Evolutionary conservation across 2,329 filamentous ascomycete genomes (phyloP).

Genomic region (Phialophora macrospora): DNA sequence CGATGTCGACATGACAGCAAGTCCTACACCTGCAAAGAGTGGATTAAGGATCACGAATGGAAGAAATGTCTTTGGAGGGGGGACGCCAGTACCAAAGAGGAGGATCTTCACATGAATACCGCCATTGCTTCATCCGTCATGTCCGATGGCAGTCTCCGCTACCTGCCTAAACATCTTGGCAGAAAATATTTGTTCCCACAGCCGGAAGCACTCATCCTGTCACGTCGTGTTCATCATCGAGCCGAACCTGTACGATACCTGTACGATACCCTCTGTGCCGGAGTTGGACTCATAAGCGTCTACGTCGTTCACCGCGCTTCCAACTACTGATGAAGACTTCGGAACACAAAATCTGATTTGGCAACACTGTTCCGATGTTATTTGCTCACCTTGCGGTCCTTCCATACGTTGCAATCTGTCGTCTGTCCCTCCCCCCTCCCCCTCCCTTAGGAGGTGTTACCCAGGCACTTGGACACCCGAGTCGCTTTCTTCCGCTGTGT

Average conservation of each 20-base stretch:
- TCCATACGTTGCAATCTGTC: not conserved
- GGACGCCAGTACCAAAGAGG: slow-evolving; percentile 22
- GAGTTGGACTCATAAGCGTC: not conserved
- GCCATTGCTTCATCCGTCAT: not conserved
- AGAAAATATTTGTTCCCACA: not conserved
- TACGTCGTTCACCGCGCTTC: not conserved
- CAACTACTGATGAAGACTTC: not conserved
- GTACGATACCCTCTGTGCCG: not conserved
- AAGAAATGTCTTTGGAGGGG: slow-evolving; percentile 7
- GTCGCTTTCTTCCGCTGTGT: not conserved
- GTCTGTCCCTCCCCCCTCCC: too few species aligned
- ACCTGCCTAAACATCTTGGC: not conserved
- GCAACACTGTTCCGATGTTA: not conserved
- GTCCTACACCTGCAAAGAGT: slow-evolving; percentile 28
- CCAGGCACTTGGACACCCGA: not conserved
- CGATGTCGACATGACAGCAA: slow-evolving; percentile 30
- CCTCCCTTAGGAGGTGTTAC: not conserved
- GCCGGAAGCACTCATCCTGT: not conserved
- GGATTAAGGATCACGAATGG: slow-evolving; percentile 20
- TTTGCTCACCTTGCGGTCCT: not conserved
- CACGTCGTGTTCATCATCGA: not conserved
- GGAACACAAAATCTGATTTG: not conserved
- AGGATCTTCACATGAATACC: slow-evolving; percentile 28
- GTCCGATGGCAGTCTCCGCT: not conserved
- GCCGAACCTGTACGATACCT: not conserved